Evolutionary conservation across 2,329 filamentous ascomycete genomes (phyloP).

Genomic region (Curvularia sp.): DNA sequence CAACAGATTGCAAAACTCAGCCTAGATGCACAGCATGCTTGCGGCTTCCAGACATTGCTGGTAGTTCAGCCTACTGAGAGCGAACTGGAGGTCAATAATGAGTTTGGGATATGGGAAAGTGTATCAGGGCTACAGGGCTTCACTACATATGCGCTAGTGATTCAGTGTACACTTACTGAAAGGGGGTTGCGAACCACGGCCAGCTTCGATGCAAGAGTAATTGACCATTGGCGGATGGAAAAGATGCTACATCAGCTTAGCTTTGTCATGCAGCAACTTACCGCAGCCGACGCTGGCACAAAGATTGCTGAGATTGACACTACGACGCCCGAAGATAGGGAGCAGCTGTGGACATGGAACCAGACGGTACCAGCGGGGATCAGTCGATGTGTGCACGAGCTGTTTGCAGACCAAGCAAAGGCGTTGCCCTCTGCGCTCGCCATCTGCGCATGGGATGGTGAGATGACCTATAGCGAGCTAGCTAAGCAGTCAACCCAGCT

Average conservation of each 20-base stretch:
- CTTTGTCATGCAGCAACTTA: slow-evolving; percentile 23
- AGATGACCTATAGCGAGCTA: slow-evolving; percentile 20
- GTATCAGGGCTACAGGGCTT: slow-evolving; percentile 18
- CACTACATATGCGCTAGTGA: neutral
- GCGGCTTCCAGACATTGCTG: slow-evolving; percentile 59
- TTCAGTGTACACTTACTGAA: neutral
- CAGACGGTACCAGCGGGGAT: too few relatives aligned
- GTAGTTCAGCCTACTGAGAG: slow-evolving; percentile 55
- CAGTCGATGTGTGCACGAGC: too few relatives aligned
- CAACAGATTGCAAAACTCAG: slow-evolving; percentile 32
- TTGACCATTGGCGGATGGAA: slow-evolving; percentile 11
- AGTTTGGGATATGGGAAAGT: slow-evolving; percentile 9
- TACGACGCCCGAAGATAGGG: neutral
- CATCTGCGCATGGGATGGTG: slow-evolving; percentile 18
- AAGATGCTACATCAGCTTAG: slow-evolving; percentile 22
- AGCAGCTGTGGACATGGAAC: neutral
- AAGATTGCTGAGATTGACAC: neutral
- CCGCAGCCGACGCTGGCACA: neutral
- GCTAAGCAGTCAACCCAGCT: neutral
- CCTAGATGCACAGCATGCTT: neutral
- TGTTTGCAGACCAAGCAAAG: too few relatives aligned
- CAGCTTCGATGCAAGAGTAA: slow-evolving; percentile 20
- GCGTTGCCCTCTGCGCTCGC: neutral
- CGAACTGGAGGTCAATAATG: neutral
- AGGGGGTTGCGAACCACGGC: slow-evolving; percentile 25